Evolutionary conservation across 345 rosid genomes (phyloP).

Genomic region (Limnanthes douglasii): DNA sequence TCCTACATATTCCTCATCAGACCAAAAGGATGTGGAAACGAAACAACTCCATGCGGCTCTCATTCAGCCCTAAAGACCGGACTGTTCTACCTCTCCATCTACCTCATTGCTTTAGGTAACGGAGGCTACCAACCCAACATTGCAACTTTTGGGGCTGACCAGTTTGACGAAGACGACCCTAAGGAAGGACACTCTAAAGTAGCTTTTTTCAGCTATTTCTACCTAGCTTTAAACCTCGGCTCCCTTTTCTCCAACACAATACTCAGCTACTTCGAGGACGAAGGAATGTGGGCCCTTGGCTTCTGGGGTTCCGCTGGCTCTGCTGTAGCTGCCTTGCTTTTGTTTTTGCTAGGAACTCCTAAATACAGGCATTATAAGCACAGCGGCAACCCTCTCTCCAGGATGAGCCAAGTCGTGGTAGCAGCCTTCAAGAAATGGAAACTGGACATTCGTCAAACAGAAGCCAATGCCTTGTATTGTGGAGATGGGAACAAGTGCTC

Average conservation of each 20-base stretch:
- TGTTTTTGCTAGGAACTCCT: slow-evolving; percentile 66
- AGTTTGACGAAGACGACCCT: slow-evolving; percentile 82
- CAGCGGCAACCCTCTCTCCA: slow-evolving; percentile 64
- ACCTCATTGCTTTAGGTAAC: slow-evolving; percentile 75
- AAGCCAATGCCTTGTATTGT: slow-evolving; percentile 14
- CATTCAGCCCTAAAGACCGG: slow-evolving; percentile 36
- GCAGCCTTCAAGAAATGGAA: slow-evolving; percentile 61
- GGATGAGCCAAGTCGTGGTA: slow-evolving; percentile 62
- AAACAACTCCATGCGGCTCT: slow-evolving; percentile 36
- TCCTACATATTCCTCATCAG: slow-evolving; percentile 40
- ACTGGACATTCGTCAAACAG: slow-evolving; percentile 13
- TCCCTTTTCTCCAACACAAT: slow-evolving; percentile 88
- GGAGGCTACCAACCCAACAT: slow-evolving; percentile 94
- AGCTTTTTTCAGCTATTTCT: slow-evolving; percentile 89
- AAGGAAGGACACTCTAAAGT: slow-evolving; percentile 69
- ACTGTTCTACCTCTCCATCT: slow-evolving; percentile 59
- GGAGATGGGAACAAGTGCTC: slow-evolving; percentile 16
- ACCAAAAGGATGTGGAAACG: slow-evolving; percentile 72
- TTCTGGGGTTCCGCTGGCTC: slow-evolving; percentile 87
- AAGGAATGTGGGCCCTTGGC: slow-evolving; percentile 73
- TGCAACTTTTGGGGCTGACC: slow-evolving; percentile 96
- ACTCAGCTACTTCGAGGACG: slow-evolving; percentile 74
- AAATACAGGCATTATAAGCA: slow-evolving; percentile 70
- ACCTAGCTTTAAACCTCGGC: slow-evolving; percentile 81
- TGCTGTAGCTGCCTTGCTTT: slow-evolving; percentile 42